Percentiles rank a stretch among this genome's conserved stretches.
Evolutionary conservation across 2,329 filamentous ascomycete species (phyloP).

Genomic region (Colletotrichum truncatum): DNA sequence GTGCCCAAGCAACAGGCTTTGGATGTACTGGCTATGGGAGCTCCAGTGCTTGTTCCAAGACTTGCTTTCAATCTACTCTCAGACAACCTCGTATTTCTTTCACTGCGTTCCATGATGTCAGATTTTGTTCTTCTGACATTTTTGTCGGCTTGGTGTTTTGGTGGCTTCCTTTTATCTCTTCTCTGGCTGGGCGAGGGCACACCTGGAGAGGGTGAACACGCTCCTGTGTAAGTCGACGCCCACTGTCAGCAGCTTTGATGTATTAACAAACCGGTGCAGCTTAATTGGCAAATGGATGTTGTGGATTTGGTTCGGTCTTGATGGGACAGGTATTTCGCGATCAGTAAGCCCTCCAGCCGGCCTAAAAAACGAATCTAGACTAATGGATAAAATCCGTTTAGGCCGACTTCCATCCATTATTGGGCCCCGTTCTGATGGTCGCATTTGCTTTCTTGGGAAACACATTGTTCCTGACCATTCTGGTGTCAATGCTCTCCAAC

Average conservation of each 20-base stretch:
- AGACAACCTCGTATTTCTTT: conserved; percentile 85
- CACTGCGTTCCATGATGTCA: conserved; percentile 83
- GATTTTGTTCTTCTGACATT: conserved; percentile 83
- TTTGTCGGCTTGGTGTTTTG: conserved; percentile 84
- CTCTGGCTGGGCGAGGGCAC: conserved; percentile 75
- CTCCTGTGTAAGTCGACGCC: conserved; percentile 57
- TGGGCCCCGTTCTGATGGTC: conserved; percentile 83
- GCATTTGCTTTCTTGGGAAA: conserved; percentile 88
- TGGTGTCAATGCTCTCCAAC: conserved; percentile 87
- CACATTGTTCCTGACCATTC: conserved; percentile 87
- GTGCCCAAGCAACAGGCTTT: conserved; percentile 72
- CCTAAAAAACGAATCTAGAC: conserved; percentile 10
- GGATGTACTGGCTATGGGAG: conserved; percentile 81
- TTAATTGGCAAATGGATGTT: conserved; percentile 92
- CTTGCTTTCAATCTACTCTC: conserved; percentile 85
- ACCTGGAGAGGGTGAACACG: conserved; percentile 51
- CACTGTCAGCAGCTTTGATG: too few species aligned
- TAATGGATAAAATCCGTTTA: conserved; percentile 42
- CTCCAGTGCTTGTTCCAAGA: conserved; percentile 80
- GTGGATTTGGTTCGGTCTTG: conserved; percentile 91
- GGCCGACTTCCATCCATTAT: conserved; percentile 79
- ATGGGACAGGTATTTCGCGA: conserved; percentile 71
- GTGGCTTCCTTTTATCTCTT: conserved; percentile 81
- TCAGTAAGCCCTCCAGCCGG: conserved; percentile 49
- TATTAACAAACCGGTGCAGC: conserved; percentile 38